Evolutionary conservation across 495 filamentous ascomycete genomes (phyloP).

Genomic region (Extremus antarcticus): DNA sequence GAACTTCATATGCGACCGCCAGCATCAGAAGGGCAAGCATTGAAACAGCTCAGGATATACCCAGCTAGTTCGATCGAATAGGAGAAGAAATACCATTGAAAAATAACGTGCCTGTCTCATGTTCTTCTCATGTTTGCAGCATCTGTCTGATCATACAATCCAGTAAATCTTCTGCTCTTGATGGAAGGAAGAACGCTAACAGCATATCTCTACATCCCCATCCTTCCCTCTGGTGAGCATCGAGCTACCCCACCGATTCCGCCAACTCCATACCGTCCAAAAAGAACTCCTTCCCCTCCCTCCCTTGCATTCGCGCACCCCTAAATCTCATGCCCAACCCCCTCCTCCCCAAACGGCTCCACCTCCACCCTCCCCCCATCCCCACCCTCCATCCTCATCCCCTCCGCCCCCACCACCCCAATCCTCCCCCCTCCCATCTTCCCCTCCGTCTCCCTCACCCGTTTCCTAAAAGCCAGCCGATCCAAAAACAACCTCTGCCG

Average conservation of each 20-base stretch:
- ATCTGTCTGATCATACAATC: background rate
- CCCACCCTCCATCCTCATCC: conserved; percentile 3
- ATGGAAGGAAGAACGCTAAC: too few relatives aligned
- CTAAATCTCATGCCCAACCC: conserved; percentile 21
- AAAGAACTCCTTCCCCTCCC: too few relatives aligned
- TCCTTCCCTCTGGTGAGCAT: too few relatives aligned
- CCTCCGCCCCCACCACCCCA: background rate
- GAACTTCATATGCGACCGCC: too few relatives aligned
- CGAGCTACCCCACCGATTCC: too few relatives aligned
- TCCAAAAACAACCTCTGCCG: conserved; percentile 90
- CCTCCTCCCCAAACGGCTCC: conserved; percentile 15
- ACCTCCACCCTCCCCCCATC: background rate
- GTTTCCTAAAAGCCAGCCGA: conserved; percentile 76
- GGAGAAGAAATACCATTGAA: background rate
- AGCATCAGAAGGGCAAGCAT: too few relatives aligned
- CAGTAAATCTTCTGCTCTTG: background rate
- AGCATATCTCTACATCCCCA: background rate
- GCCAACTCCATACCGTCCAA: too few relatives aligned
- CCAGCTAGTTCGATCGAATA: background rate
- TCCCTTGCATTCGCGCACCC: too few relatives aligned
- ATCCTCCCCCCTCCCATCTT: conserved; percentile 2
- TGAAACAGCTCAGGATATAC: too few relatives aligned
- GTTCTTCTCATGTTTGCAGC: background rate
- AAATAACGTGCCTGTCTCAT: background rate
- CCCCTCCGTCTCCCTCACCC: conserved; percentile 67